Conservation (phyloP, 768 basidiomycete genomes). For the Chlorophyllum brunneum region DNA sequence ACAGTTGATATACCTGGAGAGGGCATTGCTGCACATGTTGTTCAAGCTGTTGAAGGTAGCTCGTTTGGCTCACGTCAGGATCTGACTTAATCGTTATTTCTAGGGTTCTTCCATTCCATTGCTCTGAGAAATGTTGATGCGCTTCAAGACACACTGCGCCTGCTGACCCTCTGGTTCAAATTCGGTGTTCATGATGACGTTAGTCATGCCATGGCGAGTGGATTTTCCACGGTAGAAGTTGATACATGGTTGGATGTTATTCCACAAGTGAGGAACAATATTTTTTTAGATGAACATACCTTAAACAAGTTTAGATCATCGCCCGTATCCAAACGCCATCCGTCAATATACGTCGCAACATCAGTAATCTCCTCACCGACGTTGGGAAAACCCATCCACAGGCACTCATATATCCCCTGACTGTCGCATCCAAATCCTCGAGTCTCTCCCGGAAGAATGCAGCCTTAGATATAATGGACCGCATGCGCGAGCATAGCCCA, state of each 20-base stretch:
- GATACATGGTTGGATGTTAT: slow-evolving; percentile 99
- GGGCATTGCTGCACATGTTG: slow-evolving; percentile 75
- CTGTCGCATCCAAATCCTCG: slow-evolving; percentile 95
- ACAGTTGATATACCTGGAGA: slow-evolving; percentile 54
- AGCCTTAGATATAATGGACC: slow-evolving; percentile 83
- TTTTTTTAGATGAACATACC: background rate
- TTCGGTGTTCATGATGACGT: slow-evolving; percentile 90
- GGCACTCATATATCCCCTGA: slow-evolving; percentile 92
- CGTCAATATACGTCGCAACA: slow-evolving; percentile 79
- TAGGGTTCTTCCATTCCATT: slow-evolving; percentile 95
- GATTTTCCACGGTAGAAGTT: slow-evolving; percentile 86
- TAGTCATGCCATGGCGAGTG: slow-evolving; percentile 81
- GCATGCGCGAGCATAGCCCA: slow-evolving; percentile 90
- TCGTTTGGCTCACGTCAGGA: background rate
- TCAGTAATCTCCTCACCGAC: slow-evolving; percentile 83
- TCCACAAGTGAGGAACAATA: slow-evolving; percentile 73
- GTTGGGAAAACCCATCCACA: slow-evolving; percentile 97
- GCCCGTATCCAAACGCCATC: slow-evolving; percentile 97
- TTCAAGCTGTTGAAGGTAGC: slow-evolving; percentile 84
- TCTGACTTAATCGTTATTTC: slow-evolving; percentile 10
- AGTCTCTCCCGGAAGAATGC: slow-evolving; percentile 78
- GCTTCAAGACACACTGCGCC: slow-evolving; percentile 88
- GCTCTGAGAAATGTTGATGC: slow-evolving; percentile 86
- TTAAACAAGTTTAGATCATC: slow-evolving; percentile 65
- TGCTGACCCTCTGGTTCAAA: slow-evolving; percentile 97